These are phyloP conservation scores for Limnanthes douglasii DNA, from an alignment of 345 rosid species.

Conservation along the genomic window DNA sequence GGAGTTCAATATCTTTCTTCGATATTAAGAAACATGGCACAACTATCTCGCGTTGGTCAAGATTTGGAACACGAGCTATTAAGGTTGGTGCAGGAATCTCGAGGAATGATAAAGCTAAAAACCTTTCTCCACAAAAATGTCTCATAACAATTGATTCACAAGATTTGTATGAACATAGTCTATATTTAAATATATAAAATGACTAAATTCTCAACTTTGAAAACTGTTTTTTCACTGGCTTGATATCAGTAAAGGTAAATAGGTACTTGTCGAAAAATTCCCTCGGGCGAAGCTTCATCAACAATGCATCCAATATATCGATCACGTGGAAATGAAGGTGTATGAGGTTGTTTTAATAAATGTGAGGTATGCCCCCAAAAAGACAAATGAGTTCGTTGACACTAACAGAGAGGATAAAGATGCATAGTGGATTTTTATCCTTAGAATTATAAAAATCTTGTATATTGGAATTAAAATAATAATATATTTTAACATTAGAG, in stretches of 20 bases:
- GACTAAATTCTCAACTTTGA: slow-evolving; percentile 72
- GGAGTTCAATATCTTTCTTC: slow-evolving; percentile 80
- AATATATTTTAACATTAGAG: slow-evolving; percentile 90
- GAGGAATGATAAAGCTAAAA: slow-evolving; percentile 72
- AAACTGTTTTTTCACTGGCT: slow-evolving; percentile 99
- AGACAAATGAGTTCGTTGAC: slow-evolving; percentile 45
- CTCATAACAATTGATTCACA: slow-evolving; percentile 95
- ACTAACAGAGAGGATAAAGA: slow-evolving; percentile 25
- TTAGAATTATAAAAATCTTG: slow-evolving; percentile 51
- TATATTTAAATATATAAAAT: slow-evolving; percentile 64
- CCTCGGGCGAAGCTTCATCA: slow-evolving; percentile 60
- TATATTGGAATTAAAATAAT: slow-evolving; percentile 70
- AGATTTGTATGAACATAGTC: slow-evolving; percentile 88
- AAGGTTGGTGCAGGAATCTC: slow-evolving; percentile 94
- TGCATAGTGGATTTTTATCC: slow-evolving; percentile 88
- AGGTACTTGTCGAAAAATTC: slow-evolving; percentile 60
- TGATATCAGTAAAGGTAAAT: slow-evolving; percentile 90
- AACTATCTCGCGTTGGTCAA: slow-evolving; percentile 89
- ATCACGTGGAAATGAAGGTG: slow-evolving; percentile 76
- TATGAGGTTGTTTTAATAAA: slow-evolving; percentile 65
- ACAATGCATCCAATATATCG: slow-evolving; percentile 90
- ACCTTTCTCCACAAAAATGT: slow-evolving; percentile 82
- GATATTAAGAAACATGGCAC: slow-evolving; percentile 86
- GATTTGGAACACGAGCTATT: slow-evolving; percentile 88
- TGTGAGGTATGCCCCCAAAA: slow-evolving; percentile 49